Evolutionary conservation across 2,329 filamentous ascomycete species (phyloP), one percentile per base, ranked within the genome.

Genomic region (Aureobasidium mangrovei): DNA sequence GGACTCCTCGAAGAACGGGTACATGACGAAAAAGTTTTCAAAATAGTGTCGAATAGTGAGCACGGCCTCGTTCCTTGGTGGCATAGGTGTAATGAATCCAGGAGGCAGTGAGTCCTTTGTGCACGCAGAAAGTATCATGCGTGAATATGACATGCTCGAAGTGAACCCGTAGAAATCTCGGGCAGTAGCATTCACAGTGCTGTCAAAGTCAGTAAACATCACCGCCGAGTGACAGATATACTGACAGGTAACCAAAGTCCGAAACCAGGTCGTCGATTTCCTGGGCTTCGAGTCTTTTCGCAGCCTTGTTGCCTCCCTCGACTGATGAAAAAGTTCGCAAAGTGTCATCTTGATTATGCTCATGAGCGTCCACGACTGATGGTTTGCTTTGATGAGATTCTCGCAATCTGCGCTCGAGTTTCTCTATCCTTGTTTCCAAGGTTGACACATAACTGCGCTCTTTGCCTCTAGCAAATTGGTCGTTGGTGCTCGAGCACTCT

Each of bases 401-500:
- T 24, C 72, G 69, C 44, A 96, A 78, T 55, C 84, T 83, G 65
- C 83, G 85, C 69, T 95, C 88, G 7, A 97, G 79, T 69, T 87
- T 88, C 68, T 97, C 91, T 61, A 95, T 85, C 56, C 88, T 84
- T 12, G 91, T 82, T 69, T 97, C 91, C n/a, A 98, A 78, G 0
- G 91, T 94, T 6, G 91, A 89, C 42, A 97, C 91, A 76, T 97
- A 98, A 70, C 91, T 97, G 64, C 91, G 79, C 67, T 97, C 93
- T 70, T 97, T 97, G 58, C 93, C 93, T 59, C 90, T 80, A 0
- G 91, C 91, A 70, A 96, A 97, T 68, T 96, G 90, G 66, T 97
- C 91, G 64, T 94, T 96, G 6, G 90, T 91, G 54, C 90, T 90
- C 5, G 90, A 95, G 69, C 93, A 98, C 67, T 94, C 90, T 57